Base-by-base conservation (phyloP, 2,329 filamentous ascomycete species). In the Colletotrichum chrysophilum region DNA sequence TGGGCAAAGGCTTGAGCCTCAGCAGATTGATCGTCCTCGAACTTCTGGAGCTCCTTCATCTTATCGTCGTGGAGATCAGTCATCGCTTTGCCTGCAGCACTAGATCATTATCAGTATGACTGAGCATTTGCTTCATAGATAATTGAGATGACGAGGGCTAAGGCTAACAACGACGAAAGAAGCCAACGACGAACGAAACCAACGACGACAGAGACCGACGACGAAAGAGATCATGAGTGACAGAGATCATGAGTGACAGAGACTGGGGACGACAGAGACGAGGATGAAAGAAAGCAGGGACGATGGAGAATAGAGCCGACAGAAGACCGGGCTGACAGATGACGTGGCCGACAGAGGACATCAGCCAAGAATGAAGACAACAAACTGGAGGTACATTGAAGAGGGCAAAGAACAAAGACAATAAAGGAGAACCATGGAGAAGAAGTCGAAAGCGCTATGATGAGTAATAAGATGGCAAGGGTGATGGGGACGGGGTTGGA, bases 121-220 rank as follows among this genome's bases (percentile, higher is more conserved):
- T 38, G 8, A 38, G 36, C 16, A 9, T 38, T 38, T 18, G 4
- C 16, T 38, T 38, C 36, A 38, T 4, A 43, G 2, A 10, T 1
- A 5, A 43, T 43, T 5, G 1, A 18, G 36, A 43, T 18, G 4
- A 43, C 36, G 16, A 3, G 36, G 36, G 8, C 36, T 3, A 43
- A 43, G 36, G 36, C 7, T 10, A 43, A 2, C 8, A 43, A 43
- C 4, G 16, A 18, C 36, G 0, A 38, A 18, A 9, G 16, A 38
- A 0, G 16, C 34, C 36, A 38, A 38, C 7, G 16, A 5, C 36
- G 8, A 9, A 18, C 1, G 36, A 5, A 1, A 43, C 16, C 36
- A 43, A 18, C 4, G 0, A 18, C 16, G 1, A 18, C 4, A 9
- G 16, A 5, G 2, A 43, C 16, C 36, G 18, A 18, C 4, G 0